Base-by-base conservation (phyloP, 2,329 filamentous ascomycete genomes). In the Alternaria arbusti region DNA sequence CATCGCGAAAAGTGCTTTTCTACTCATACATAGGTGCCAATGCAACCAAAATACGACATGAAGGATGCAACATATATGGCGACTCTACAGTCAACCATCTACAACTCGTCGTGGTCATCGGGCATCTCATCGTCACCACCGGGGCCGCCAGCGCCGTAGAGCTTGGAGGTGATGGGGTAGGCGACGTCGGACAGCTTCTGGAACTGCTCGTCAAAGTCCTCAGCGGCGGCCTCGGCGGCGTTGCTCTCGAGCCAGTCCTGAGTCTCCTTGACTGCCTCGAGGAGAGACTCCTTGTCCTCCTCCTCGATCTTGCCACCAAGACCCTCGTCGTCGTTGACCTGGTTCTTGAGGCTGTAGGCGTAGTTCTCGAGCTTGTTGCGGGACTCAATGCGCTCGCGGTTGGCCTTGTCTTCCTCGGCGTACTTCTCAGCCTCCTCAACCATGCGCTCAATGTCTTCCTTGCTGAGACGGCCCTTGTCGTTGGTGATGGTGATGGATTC, bases 141-240 rank as follows among this genome's bases (percentile, higher is more conserved):
- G 71, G 87, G 90, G 65, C 88, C 90, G 74, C 80, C 83, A 70
- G 88, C 89, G 73, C 82, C 85, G 87, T 97, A 97, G 78, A 97
- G 88, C 90, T 99, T 99, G 86, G 93, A 97, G 76, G 96, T 99
- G 85, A 99, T 99, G 73, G 96, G 96, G 86, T 98, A 97, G 58
- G 96, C 96, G 70, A 97, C 92, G 82, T 92, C 91, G 76, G 92
- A 96, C 73, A 99, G 89, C 89, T 97, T 97, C 91, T 99, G 95
- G 88, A 96, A 97, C 87, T 98, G 95, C 89, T 99, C 96, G 84
- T 97, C 94, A 77, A 98, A 97, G 86, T 98, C 96, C 86, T 97
- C 95, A 64, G 93, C 87, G 72, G 86, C 89, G 69, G 96, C 96
- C 56, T 91, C 91, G 71, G 91, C 89, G 71, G 89, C 92, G 84